Conservation (phyloP, 371 early-diverging fungal species). For the Mucor indicus region DNA sequence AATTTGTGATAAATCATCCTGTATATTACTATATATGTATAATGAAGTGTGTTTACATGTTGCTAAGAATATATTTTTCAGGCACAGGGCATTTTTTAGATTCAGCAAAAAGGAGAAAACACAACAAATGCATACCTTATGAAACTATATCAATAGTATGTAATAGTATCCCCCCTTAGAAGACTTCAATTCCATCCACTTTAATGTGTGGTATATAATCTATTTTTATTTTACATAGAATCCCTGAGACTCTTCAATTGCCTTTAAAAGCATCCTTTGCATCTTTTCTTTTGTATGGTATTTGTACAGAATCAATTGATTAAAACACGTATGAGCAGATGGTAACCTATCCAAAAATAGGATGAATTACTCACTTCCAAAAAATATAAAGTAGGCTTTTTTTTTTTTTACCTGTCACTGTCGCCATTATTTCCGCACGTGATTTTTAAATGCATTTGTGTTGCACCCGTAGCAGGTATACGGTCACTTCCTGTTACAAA, state of each 20-base stretch:
- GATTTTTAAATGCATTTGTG: conserved; percentile 75
- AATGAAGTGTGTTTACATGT: too few relatives aligned
- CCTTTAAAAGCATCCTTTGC: conserved; percentile 72
- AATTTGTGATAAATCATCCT: too few relatives aligned
- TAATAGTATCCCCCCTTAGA: too few relatives aligned
- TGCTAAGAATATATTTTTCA: too few relatives aligned
- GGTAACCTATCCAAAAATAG: conserved; percentile 64
- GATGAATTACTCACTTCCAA: neutral
- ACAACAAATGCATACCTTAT: too few relatives aligned
- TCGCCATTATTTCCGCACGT: conserved; percentile 72
- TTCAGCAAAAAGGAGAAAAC: too few relatives aligned
- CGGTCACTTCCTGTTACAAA: conserved; percentile 98
- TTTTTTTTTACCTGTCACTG: conserved; percentile 28
- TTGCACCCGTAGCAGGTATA: conserved; percentile 88
- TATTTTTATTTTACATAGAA: conserved; percentile 74
- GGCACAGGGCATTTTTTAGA: too few relatives aligned
- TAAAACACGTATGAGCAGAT: conserved; percentile 96
- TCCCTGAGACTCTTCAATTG: conserved; percentile 88
- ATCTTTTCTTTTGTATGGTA: conserved; percentile 81
- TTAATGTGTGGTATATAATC: too few relatives aligned
- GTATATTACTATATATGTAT: too few relatives aligned
- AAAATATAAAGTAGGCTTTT: neutral
- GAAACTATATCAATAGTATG: too few relatives aligned
- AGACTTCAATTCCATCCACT: too few relatives aligned
- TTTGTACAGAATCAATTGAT: conserved; percentile 83